A percentile compares a stretch with the other conserved stretches of the same genome.
Conservation (phyloP, 1,284 basidiomycete species). For the Ganoderma lingzhi region DNA sequence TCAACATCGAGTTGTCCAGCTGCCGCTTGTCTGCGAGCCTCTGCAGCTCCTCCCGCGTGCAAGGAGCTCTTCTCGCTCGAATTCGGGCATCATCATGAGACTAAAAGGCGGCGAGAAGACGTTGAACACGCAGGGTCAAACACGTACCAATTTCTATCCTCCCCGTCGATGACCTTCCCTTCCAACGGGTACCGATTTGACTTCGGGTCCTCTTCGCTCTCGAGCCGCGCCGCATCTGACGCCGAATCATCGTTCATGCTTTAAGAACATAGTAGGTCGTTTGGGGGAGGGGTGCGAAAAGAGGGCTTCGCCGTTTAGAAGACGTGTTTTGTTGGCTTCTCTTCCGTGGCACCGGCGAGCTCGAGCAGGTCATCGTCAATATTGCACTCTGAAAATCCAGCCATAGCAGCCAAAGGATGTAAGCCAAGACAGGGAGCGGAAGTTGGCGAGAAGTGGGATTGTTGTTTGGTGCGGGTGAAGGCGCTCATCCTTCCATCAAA, state of each 20-base stretch:
- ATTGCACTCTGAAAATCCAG: constrained; percentile 70
- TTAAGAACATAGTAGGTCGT: constrained; percentile 16
- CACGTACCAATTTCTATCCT: constrained; percentile 65
- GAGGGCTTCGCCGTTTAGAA: constrained; percentile 52
- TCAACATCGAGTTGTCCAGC: constrained; percentile 75
- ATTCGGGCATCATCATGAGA: constrained; percentile 82
- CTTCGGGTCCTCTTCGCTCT: constrained; percentile 63
- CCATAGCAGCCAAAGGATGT: constrained; percentile 53
- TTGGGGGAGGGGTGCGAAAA: background rate
- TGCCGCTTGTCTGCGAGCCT: constrained; percentile 77
- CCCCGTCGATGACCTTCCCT: constrained; percentile 87
- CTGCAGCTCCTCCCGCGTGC: constrained; percentile 83
- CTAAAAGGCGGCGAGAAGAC: constrained; percentile 50
- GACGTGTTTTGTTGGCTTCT: constrained; percentile 41
- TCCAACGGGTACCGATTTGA: constrained; percentile 89
- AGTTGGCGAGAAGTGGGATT: constrained; percentile 6
- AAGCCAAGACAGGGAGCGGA: background rate
- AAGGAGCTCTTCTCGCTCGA: constrained; percentile 89
- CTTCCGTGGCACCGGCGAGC: constrained; percentile 67
- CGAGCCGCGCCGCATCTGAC: constrained; percentile 61
- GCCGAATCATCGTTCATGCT: constrained; percentile 32
- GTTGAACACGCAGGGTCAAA: constrained; percentile 51
- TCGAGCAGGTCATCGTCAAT: constrained; percentile 74
- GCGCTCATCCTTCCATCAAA: too few relatives aligned
- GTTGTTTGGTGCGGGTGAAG: constrained; percentile 1